Evolutionary conservation across 352 stramenopile species (phyloP).

Genomic region (Phytophthora sojae): DNA sequence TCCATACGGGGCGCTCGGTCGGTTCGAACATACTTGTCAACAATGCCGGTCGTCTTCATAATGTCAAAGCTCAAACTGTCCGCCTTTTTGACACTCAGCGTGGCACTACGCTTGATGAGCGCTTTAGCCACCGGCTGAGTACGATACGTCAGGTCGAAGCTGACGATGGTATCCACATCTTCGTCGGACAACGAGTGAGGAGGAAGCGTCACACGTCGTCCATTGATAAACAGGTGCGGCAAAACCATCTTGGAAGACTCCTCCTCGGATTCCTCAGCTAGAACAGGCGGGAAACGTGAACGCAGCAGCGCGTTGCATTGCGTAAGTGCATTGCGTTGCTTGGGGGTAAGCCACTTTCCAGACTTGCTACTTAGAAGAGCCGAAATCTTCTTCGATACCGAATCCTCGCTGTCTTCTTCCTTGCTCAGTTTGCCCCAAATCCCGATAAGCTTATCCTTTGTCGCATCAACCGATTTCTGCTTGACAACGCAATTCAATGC

Average conservation of each 20-base stretch:
- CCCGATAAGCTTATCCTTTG: conserved; percentile 57
- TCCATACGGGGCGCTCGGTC: conserved; percentile 48
- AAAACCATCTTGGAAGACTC: conserved; percentile 17
- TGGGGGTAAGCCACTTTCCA: conserved; percentile 32
- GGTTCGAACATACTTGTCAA: conserved; percentile 78
- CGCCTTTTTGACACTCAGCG: conserved; percentile 57
- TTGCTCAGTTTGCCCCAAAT: conserved; percentile 46
- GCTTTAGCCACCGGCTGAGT: conserved; percentile 74
- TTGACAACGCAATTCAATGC: conserved; percentile 64
- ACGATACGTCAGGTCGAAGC: conserved; percentile 75
- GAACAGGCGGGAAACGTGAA: conserved; percentile 38
- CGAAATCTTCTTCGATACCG: conserved; percentile 33
- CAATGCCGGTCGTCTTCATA: conserved; percentile 78
- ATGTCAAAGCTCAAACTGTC: conserved; percentile 73
- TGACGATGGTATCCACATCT: conserved; percentile 71
- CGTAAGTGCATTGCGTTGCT: conserved; percentile 38
- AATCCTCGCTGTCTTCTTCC: conserved; percentile 29
- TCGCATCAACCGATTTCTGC: conserved; percentile 54
- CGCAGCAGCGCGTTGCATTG: conserved; percentile 56
- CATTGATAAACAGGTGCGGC: conserved; percentile 77
- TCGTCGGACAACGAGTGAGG: conserved; percentile 60
- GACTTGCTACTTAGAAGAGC: conserved; percentile 30
- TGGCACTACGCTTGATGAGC: conserved; percentile 68
- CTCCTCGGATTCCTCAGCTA: conserved; percentile 27
- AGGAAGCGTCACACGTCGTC: conserved; percentile 65